Percentiles rank a stretch among this genome's conserved stretches.
Evolutionary conservation across 2,329 filamentous ascomycete genomes (phyloP).

Genomic region (Davidsoniella eucalypti): DNA sequence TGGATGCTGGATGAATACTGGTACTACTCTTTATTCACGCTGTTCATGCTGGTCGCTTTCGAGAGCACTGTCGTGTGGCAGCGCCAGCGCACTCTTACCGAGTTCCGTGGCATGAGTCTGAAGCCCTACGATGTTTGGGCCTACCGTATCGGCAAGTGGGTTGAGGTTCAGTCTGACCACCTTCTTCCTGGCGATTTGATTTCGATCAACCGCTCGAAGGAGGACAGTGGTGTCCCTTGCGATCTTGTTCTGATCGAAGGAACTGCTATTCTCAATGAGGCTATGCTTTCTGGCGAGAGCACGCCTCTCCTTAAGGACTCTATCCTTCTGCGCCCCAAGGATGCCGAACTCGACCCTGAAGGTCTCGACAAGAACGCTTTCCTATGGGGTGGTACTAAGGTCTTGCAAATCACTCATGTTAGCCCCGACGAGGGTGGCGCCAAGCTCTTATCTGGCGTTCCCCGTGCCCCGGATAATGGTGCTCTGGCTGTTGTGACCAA

Average conservation of each 20-base stretch:
- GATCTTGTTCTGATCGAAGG: conserved; percentile 94
- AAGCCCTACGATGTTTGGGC: conserved; percentile 95
- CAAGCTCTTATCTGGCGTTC: conserved; percentile 59
- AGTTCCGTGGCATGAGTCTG: conserved; percentile 98
- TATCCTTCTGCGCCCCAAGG: conserved; percentile 69
- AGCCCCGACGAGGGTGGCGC: conserved; percentile 58
- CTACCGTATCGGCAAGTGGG: conserved; percentile 75
- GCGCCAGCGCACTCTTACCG: conserved; percentile 81
- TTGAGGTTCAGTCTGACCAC: conserved; percentile 75
- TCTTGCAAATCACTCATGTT: conserved; percentile 84
- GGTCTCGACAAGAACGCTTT: conserved; percentile 94
- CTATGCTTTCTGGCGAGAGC: conserved; percentile 96
- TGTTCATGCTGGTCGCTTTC: conserved; percentile 95
- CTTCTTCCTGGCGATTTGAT: conserved; percentile 86
- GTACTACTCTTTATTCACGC: conserved; percentile 98
- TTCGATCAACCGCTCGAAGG: conserved; percentile 84
- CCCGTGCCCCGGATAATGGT: conserved; percentile 77
- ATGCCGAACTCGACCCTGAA: conserved; percentile 69
- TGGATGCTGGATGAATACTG: conserved; percentile 99
- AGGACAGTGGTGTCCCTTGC: conserved; percentile 91
- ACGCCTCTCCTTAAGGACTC: conserved; percentile 95
- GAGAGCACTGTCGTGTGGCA: conserved; percentile 99
- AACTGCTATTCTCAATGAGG: conserved; percentile 94
- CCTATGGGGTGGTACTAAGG: conserved; percentile 93
- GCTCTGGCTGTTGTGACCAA: conserved; percentile 89